A percentile compares a stretch with the other conserved stretches of the same genome.
Conservation (phyloP, 805 yeast genomes). For the Candida fluviatilis region DNA sequence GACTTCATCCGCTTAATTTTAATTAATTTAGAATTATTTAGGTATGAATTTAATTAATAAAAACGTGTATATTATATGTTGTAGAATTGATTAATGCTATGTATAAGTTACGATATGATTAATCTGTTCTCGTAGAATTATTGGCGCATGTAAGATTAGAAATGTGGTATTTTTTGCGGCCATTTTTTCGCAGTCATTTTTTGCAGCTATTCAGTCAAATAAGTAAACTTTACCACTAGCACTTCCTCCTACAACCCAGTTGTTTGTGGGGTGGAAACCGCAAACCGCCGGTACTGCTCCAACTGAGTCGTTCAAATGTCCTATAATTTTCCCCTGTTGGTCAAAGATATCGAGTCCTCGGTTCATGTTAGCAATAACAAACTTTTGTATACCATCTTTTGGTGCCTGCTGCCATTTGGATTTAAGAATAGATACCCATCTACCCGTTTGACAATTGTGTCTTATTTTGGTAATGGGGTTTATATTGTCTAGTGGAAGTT, state of each 20-base stretch:
- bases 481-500: conserved; percentile 35
- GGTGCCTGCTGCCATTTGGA: conserved; percentile 83
- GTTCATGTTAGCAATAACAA: conserved; percentile 92
- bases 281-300: conserved; percentile 94
- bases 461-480: conserved; percentile 60
- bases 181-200: neutral
- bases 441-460: conserved; percentile 94
- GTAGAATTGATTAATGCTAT: conserved; percentile 2
- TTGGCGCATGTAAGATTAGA: too few species aligned
- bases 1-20: conserved; percentile 60
- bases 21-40: conserved; percentile 4
- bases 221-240: conserved; percentile 87
- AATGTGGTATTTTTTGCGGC: too few species aligned
- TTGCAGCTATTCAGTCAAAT: conserved; percentile 29
- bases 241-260: conserved; percentile 92
- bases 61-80: conserved; percentile 5
- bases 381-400: conserved; percentile 68
- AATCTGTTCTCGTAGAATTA: neutral
- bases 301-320: conserved; percentile 64
- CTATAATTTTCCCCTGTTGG: conserved; percentile 71
- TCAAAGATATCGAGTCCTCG: conserved; percentile 79
- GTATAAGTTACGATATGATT: neutral
- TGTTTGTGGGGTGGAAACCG: conserved; percentile 75
- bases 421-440: conserved; percentile 93
- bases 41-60: conserved; percentile 5